Evolutionary conservation across 2,329 filamentous ascomycete genomes (phyloP), one percentile per base, ranked within the genome.

Genomic region (Rhynchosporium agropyri): DNA sequence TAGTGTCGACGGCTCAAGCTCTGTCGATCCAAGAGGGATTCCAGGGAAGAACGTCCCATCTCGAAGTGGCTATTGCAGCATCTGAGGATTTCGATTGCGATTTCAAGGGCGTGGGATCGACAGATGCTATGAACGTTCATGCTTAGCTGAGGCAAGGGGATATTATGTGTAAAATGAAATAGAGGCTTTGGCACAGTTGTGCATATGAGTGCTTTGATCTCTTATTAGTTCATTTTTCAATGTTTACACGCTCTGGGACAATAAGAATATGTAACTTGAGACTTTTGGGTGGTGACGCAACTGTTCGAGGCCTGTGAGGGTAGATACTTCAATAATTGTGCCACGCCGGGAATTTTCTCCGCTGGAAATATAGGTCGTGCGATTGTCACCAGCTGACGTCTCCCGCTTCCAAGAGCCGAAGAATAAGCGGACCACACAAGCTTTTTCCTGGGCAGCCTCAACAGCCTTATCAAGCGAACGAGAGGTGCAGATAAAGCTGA

Each of bases 221-320:
- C n/a, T n/a, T n/a, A n/a, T n/a, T n/a, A n/a, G n/a, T 46, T 46
- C 43, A 46, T 12, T 12, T 46, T 46, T 46, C 9, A 46, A 46
- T 46, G 43, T 46, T 46, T 46, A 46, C 26, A 46, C n/a, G n/a
- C n/a, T 46, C n/a, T 46, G 15, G 43, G 15, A 46, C 26, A 46
- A 46, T 46, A 46, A 46, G 4, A 46, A 20, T 46, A 46, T 46
- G 26, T 46, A 3, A 46, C 13, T 46, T 46, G 12, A 7, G 43
- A 20, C n/a, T 46, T 46, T 46, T 46, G 13, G 26, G 26, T 20
- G 26, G 43, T 46, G 43, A 46, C 15, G 26, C 26, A 46, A 46
- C 26, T 46, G 43, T 46, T 46, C 26, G 43, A 20, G 43, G 43
- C 42, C 42, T 43, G 42, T 43, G 42, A 43, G 13, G 42, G 42